phyloP scores from a whole-genome alignment of 192 early-diverging fungal genomes.

The Pecoramyces ruminantium region DNA sequence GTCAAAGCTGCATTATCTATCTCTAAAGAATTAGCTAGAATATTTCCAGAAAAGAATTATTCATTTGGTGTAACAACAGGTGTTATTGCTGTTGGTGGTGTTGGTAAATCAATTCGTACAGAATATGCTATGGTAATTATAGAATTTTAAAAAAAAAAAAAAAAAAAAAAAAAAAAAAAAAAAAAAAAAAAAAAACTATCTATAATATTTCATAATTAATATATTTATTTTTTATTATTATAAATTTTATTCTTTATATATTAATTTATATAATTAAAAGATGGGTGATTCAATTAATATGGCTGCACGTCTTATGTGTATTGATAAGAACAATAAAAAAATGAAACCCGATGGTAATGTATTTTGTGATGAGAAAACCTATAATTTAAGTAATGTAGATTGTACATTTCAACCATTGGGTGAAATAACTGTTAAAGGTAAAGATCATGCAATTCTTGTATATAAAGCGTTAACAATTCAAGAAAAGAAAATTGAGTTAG shows the following conservation, averaged over 20 bases:
- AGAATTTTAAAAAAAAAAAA: no score
- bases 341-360: conserved; percentile 2
- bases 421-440: conserved; percentile 25
- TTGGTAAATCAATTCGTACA: conserved; percentile 22
- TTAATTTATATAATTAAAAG: no score
- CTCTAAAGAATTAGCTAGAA: conserved; percentile 7
- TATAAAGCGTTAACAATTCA: conserved; percentile 2
- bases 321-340: conserved; percentile 6
- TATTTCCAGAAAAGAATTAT: conserved; percentile 26
- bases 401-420: conserved; percentile 27
- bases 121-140: conserved; percentile 41
- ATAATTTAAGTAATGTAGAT: conserved; percentile 19
- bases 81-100: conserved; percentile 28
- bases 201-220: no score
- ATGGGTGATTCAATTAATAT: conserved; percentile 42
- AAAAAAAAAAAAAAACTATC: no score
- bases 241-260: no score
- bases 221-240: no score
- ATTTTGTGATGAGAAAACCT: conserved; percentile 28
- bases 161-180: no score
- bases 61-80: conserved; percentile 35
- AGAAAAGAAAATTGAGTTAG: neutral
- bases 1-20: conserved; percentile 24
- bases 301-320: conserved; percentile 32
- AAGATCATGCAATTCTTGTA: conserved; percentile 15